Evolutionary conservation across 2,329 filamentous ascomycete genomes (phyloP), one percentile per base, ranked within the genome.

Genomic region (Pseudogymnoascus sp.): DNA sequence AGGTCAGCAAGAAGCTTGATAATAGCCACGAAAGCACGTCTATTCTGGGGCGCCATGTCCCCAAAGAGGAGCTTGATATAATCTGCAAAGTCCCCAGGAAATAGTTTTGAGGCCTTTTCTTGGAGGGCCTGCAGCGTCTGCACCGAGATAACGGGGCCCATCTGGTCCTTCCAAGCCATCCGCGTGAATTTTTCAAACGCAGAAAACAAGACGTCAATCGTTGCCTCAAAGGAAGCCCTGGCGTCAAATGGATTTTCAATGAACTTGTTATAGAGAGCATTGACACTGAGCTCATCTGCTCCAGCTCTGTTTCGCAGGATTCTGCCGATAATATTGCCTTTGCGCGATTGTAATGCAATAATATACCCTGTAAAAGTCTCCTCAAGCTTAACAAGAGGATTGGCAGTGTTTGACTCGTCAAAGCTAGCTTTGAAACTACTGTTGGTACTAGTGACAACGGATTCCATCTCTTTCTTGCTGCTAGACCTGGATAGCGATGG

Each of bases 161-260:
- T 92, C 69, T 91, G 88, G 68, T 93, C 89, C 65, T 84, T 86
- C 93, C 93, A 97, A 11, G 90, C 92, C 67, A 92, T 87, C 64
- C 86, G 86, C 65, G 97, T 78, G 69, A 97, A 97, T 66, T 96
- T 97, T 73, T 97, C 93, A 73, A 97, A 97, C 0, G 93, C 89
- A 26, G 90, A 89, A 72, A 97, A 96, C 4, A 97, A 82, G 18
- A 93, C 86, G 71, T 97, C 92, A 7, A 93, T 86, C 2, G 87
- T 83, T 7, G 90, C 82, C 65, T 96, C 91, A 0, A 86, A 83
- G 1, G 90, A 86, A 8, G 86, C 80, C 62, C 96, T 89, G 67
- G 90, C 82, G 70, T 91, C 91, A 62, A 85, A 88, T 0, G 92
- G 90, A 67, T 89, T 89, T 73, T 96, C 92, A 16, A 96, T 86